Base-by-base conservation (phyloP, 345 rosid species). In the Euphorbia pulcherrima region DNA sequence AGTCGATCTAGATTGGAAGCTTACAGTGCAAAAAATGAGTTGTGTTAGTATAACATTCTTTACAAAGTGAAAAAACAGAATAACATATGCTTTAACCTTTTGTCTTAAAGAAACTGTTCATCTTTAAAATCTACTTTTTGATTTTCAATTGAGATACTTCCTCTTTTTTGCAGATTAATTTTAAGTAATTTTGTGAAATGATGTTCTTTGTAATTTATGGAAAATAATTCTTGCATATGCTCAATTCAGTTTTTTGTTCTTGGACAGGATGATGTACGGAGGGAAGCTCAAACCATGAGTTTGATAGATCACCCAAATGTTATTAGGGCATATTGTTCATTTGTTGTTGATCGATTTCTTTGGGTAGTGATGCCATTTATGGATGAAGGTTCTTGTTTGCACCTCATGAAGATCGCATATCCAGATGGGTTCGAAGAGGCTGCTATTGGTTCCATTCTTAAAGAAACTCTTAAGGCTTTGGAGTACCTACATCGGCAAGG, bases 291-390 rank as follows among this genome's bases (percentile, higher is more conserved):
- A 79, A 95, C 94, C 18, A 92, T 95, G 99, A 87, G 88, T 78
- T 82, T 95, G 85, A 92, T 95, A 73, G 96, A 95, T 75, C 99
- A 95, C 82, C 97, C 94, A 59, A 95, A 95, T 72, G 92, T 87
- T 59, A 88, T 92, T 58, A 86, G 77, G 75, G 96, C 97, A 67
- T 85, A 64, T 64, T 92, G 99, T 79, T 95, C 98, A 8, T 95
- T 95, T 84, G 96, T 90, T 61, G 98, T 92, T 58, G 96, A 84
- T 21, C 73, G 74, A 47, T 79, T 86, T 74, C 94, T 95, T 46
- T 95, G 98, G 99, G 99, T 95, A 20, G 84, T 92, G 78, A 95
- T 95, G 98, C 96, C 97, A n/a, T 95, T 84, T 79, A 95, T 95
- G 99, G 96, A 87, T 8, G 97, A 95, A 68, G 99, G 99, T 54